Base-by-base conservation (phyloP, 768 basidiomycete species). In the Lactarius akahatsu region DNA sequence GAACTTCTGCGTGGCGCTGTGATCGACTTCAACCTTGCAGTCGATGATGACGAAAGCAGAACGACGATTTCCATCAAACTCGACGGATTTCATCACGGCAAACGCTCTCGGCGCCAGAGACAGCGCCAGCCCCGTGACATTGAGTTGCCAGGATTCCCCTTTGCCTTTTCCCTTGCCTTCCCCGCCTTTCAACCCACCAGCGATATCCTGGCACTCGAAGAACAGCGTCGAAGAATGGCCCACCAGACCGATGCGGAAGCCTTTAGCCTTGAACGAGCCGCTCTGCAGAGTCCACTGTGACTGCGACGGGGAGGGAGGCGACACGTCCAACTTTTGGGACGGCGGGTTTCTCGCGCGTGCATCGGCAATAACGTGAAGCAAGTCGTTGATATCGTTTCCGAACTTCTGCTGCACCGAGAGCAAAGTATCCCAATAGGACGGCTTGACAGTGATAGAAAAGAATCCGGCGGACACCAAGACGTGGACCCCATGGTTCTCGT, bases 11-110 rank as follows among this genome's bases (percentile, higher is more conserved):
- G 66, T 34, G 2, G 41, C 59, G 11, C 52, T 60, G 50, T 23
- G 71, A 34, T 56, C 47, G 55, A 60, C 73, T 34, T 72, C 72
- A 4, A 74, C 77, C 50, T 84, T 82, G 72, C 92, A 81, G 72
- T 96, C 91, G 55, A 97, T 80, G 40, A 86, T 83, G 64, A 97
- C 90, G 74, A 94, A 97, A 1, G 94, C 95, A 4, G 91, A 90
- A 18, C 84, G 80, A 67, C 86, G 87, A 57, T 81, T 84, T 62
- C 86, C 80, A 72, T 86, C 83, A 73, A 87, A 84, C 57, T 77
- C 74, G 59, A 76, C 71, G 66, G 79, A 76, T 63, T 73, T 73
- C 41, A 78, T 67, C 62, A 73, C 66, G 50, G 76, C 72, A 20
- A 76, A 70, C 2, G 80, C 77, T 59, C 84, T 80, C 23, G 92